Evolutionary conservation across 768 basidiomycete genomes (phyloP).

Genomic region (Amyloporia xantha): DNA sequence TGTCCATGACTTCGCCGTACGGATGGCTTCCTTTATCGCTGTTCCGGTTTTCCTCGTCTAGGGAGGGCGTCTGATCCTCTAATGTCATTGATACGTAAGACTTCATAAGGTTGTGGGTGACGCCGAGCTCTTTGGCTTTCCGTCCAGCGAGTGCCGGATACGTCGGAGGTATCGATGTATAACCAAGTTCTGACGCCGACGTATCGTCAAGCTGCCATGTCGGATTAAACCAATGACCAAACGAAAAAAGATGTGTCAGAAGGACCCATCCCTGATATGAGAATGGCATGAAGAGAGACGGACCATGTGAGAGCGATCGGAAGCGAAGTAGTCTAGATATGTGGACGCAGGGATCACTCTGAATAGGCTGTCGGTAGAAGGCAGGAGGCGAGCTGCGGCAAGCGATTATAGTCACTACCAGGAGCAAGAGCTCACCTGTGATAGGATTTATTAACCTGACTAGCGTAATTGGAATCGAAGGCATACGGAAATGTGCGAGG

Average conservation of each 20-base stretch:
- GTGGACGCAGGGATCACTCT: conserved; percentile 47
- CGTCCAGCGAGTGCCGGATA: conserved; percentile 46
- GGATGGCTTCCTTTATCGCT: conserved; percentile 9
- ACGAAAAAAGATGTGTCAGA: no score
- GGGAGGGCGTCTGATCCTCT: conserved; percentile 3
- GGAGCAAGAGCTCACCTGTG: conserved; percentile 16
- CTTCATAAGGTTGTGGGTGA: conserved; percentile 51
- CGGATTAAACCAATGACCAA: no score
- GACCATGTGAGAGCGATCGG: conserved; percentile 76
- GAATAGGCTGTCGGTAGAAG: conserved; percentile 39
- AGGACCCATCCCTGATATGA: no score
- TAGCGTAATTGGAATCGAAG: conserved; percentile 6
- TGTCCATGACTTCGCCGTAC: conserved; percentile 38
- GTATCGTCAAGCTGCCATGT: background rate
- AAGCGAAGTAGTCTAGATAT: conserved; percentile 58
- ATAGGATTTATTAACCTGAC: conserved; percentile 10
- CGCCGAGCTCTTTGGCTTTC: conserved; percentile 30
- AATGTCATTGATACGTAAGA: conserved; percentile 46
- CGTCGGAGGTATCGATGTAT: conserved; percentile 40
- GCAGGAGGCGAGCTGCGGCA: no score
- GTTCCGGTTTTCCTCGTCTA: conserved; percentile 1
- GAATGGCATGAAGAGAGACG: conserved; percentile 10
- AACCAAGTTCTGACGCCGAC: conserved; percentile 13
- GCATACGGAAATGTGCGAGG: conserved; percentile 24
- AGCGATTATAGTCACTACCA: no score